A percentile compares a stretch with the other conserved stretches of the same genome.
phyloP scores from a whole-genome alignment of 176 grass and related monocot genomes.

The Oryza punctata region DNA sequence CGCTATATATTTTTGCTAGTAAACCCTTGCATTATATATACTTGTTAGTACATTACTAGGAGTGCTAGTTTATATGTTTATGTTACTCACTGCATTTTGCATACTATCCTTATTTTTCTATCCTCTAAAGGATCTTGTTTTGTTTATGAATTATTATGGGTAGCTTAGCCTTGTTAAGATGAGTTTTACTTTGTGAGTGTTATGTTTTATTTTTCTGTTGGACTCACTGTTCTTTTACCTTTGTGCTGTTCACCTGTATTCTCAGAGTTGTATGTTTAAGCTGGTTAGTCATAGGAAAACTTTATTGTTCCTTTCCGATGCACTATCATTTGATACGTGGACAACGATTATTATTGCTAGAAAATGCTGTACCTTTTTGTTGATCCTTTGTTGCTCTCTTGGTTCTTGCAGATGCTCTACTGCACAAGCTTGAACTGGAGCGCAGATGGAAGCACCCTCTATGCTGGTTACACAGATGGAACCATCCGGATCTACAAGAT shows the following conservation, averaged over 20 bases:
- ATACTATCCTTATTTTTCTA: neutral
- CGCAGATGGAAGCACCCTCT: slow-evolving; percentile 80
- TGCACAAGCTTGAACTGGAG: slow-evolving; percentile 92
- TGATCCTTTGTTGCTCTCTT: neutral
- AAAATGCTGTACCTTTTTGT: neutral
- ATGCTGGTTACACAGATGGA: slow-evolving; percentile 85
- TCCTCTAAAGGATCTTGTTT: neutral
- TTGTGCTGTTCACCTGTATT: neutral
- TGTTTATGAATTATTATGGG: neutral
- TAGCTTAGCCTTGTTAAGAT: neutral
- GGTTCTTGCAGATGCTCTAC: slow-evolving; percentile 59
- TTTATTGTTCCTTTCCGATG: too few relatives aligned
- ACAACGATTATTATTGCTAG: neutral
- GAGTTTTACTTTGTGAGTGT: neutral
- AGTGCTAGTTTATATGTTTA: neutral
- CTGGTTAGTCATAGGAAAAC: too few relatives aligned
- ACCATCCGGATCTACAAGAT: slow-evolving; percentile 75
- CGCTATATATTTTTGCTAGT: neutral
- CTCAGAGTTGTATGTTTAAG: neutral
- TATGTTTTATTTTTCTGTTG: neutral
- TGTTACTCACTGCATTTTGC: neutral
- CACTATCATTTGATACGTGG: too few relatives aligned
- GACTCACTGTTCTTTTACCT: neutral
- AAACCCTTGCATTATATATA: too few relatives aligned
- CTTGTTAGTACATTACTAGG: neutral